Evolutionary conservation across 345 rosid genomes (phyloP).

Genomic region (Rhizophora apiculata): DNA sequence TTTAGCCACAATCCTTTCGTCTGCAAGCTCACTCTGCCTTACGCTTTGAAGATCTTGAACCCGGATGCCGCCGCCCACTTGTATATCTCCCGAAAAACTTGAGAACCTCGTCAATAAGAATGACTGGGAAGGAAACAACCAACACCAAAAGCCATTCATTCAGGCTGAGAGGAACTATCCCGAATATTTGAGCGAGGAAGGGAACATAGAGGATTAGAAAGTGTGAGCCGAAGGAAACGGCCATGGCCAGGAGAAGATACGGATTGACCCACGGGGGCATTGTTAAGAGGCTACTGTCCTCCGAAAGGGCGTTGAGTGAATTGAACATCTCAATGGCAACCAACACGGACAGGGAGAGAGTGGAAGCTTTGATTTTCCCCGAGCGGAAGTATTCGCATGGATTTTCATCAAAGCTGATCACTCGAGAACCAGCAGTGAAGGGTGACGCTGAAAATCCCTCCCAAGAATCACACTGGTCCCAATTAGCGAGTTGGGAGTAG

Average conservation of each 20-base stretch:
- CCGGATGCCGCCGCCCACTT: constrained; percentile 34
- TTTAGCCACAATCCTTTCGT: neutral
- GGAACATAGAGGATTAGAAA: constrained; percentile 85
- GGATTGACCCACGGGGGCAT: constrained; percentile 99
- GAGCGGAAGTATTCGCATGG: constrained; percentile 84
- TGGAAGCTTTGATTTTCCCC: constrained; percentile 86
- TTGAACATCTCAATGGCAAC: constrained; percentile 99
- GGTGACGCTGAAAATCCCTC: constrained; percentile 58
- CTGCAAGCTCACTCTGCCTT: constrained; percentile 44
- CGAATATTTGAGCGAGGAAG: constrained; percentile 72
- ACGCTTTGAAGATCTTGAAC: constrained; percentile 39
- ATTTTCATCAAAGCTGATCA: constrained; percentile 45
- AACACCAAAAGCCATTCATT: constrained; percentile 87
- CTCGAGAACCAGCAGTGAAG: constrained; percentile 74
- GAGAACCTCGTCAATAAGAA: constrained; percentile 79
- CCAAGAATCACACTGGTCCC: constrained; percentile 87
- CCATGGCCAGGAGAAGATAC: constrained; percentile 78
- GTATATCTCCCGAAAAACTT: constrained; percentile 76
- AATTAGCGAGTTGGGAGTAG: constrained; percentile 74
- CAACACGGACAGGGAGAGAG: constrained; percentile 84
- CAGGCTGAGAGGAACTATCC: constrained; percentile 76
- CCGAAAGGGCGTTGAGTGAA: constrained; percentile 88
- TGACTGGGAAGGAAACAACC: constrained; percentile 74
- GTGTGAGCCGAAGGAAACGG: constrained; percentile 71
- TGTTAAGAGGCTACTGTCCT: constrained; percentile 69